Base-by-base conservation (phyloP, 2,329 filamentous ascomycete genomes). In the Aspergillus neoniger region DNA sequence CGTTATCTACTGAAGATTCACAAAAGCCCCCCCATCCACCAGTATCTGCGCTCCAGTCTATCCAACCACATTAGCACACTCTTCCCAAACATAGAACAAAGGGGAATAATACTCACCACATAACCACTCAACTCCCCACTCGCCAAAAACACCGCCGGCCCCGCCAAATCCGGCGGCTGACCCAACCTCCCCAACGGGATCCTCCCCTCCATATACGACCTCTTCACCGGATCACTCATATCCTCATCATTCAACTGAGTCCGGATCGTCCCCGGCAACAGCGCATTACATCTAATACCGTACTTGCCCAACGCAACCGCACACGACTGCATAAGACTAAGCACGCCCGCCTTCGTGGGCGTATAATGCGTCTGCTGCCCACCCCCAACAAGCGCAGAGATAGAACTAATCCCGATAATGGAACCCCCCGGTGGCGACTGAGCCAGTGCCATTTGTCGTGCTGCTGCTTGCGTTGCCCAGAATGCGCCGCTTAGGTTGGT, bases 401-500 rank as follows among this genome's bases (percentile, higher is more conserved):
- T 79, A 5, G 75, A 74, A 51, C 74, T 76, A 15, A 79, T 74
- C 1, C 75, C 77, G 39, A 79, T 94, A 70, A 96, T 95, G 69
- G 86, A 88, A 36, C 92, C 92, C 15, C 92, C 91, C 0, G 85
- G 76, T 0, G 88, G 86, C 2, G 81, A 79, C 68, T 91, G 80
- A 0, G 86, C 85, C 85, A 96, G 78, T 0, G 89, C 87, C 90
- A 96, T 95, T 74, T 95, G 91, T 2, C 88, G 85, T 1, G 91
- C 92, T 2, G 91, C 92, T 0, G 92, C 91, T 80, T 96, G 92
- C 21, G 90, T 88, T 38, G 91, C 84, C 79, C 92, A 93, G 80
- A 96, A 96, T n/a, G 92, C 90, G 48, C 92, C 92, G 67, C 89
- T 87, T 66, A 96, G 86, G 77, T 96, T 96, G 53, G 91, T 94